Conservation (phyloP, 2,329 filamentous ascomycete species). For the Colletotrichum sp. region DNA sequence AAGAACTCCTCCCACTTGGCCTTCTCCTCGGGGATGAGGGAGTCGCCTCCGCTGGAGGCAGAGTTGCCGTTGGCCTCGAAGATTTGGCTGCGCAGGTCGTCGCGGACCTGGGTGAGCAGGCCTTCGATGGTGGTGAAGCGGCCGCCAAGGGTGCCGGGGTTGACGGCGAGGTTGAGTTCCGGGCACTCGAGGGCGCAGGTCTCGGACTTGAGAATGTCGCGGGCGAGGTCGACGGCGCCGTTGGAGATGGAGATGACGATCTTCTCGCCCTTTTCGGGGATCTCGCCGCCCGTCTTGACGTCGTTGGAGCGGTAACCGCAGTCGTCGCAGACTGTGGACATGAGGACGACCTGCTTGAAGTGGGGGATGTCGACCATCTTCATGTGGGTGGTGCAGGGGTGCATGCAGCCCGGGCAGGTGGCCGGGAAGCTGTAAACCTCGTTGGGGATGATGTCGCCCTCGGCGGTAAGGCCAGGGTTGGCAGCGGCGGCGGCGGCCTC, state of each 20-base stretch:
- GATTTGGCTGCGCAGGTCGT: conserved; percentile 87
- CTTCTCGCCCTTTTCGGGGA: conserved; percentile 83
- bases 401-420: conserved; percentile 88
- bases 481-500: conserved; percentile 55
- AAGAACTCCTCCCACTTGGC: conserved; percentile 85
- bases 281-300: conserved; percentile 94
- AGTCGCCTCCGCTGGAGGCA: conserved; percentile 73
- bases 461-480: conserved; percentile 49
- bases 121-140: conserved; percentile 98
- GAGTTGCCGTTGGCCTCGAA: conserved; percentile 79
- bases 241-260: conserved; percentile 78
- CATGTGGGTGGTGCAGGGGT: conserved; percentile 90
- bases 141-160: conserved; percentile 92
- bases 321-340: conserved; percentile 89
- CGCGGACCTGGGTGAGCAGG: conserved; percentile 87
- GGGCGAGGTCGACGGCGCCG: conserved; percentile 72
- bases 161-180: conserved; percentile 85
- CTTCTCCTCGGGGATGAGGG: conserved; percentile 69
- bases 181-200: conserved; percentile 87
- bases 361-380: conserved; percentile 98
- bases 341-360: conserved; percentile 96
- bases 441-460: conserved; percentile 87
- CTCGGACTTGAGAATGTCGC: conserved; percentile 96
- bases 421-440: conserved; percentile 94
- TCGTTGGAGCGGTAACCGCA: conserved; percentile 97